A percentile compares a stretch with the other conserved stretches of the same genome.
Conservation (phyloP, 2,329 filamentous ascomycete species). For the Aspergillus floridensis region DNA sequence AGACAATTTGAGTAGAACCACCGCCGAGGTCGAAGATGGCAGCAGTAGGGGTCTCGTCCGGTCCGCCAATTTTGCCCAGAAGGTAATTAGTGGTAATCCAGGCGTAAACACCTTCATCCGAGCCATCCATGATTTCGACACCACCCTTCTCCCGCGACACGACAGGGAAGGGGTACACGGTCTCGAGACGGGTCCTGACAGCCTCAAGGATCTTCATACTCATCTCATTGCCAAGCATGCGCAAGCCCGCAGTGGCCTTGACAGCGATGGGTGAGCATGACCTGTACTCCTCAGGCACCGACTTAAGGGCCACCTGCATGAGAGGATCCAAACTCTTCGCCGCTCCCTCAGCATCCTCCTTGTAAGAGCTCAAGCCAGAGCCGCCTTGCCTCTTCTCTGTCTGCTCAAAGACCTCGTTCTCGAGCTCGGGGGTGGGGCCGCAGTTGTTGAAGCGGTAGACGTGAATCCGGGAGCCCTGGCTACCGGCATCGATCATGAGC, state of each 20-base stretch:
- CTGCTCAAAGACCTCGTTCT: constrained; percentile 90
- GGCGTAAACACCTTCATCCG: constrained; percentile 94
- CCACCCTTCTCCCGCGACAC: constrained; percentile 81
- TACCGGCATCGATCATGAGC: constrained; percentile 97
- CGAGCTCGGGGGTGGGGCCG: constrained; percentile 88
- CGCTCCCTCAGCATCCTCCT: constrained; percentile 78
- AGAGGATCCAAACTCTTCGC: constrained; percentile 86
- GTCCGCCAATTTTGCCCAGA: constrained; percentile 91
- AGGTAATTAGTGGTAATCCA: constrained; percentile 99
- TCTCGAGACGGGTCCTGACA: constrained; percentile 80
- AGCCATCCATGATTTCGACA: constrained; percentile 95
- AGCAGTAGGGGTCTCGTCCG: constrained; percentile 84
- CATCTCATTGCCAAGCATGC: constrained; percentile 77
- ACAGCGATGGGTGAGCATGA: constrained; percentile 94
- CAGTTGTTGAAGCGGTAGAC: constrained; percentile 99
- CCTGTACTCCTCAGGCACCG: constrained; percentile 84
- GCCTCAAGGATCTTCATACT: constrained; percentile 81
- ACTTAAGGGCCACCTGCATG: constrained; percentile 79
- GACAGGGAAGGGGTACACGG: constrained; percentile 89
- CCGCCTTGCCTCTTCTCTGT: constrained; percentile 80
- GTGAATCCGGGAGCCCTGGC: constrained; percentile 95
- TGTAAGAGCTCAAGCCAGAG: constrained; percentile 79
- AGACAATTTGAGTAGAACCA: constrained; percentile 97
- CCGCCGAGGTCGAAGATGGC: constrained; percentile 95
- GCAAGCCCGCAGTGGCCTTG: constrained; percentile 92